Conservation (phyloP, 2,329 filamentous ascomycete species). For the Colletotrichum cordylinicola region DNA sequence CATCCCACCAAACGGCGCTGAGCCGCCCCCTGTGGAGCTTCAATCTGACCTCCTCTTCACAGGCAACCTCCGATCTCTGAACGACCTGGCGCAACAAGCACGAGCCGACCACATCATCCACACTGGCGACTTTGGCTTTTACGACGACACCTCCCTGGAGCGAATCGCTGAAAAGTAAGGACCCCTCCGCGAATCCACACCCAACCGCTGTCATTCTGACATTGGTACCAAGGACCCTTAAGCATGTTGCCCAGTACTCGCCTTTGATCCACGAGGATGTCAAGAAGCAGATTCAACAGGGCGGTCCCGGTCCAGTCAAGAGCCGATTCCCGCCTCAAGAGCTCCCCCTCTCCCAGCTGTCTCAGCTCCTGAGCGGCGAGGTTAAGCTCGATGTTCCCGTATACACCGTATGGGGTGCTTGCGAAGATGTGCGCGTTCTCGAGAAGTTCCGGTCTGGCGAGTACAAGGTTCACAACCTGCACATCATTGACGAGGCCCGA, state of each 20-base stretch:
- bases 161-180: conserved; percentile 97
- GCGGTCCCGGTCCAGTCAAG: conserved; percentile 81
- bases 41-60: conserved; percentile 1
- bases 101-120: conserved; percentile 98
- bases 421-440: conserved; percentile 95
- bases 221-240: conserved; percentile 74
- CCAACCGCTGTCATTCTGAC: conserved; percentile 21
- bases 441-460: conserved; percentile 98
- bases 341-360: conserved; percentile 90
- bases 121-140: conserved; percentile 98
- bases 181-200: conserved; percentile 21
- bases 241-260: conserved; percentile 98
- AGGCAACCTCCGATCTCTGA: conserved; percentile 96
- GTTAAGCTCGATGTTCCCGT: conserved; percentile 94
- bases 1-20: conserved; percentile 2
- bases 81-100: conserved; percentile 93
- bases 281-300: conserved; percentile 70
- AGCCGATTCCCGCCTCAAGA: conserved; percentile 81
- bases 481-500: conserved; percentile 98
- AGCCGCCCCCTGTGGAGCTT: neutral
- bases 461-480: conserved; percentile 96
- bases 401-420: conserved; percentile 98
- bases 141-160: conserved; percentile 93
- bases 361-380: conserved; percentile 85
- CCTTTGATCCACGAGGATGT: conserved; percentile 84